These are phyloP conservation scores for Nissolia schottii DNA, from an alignment of 306 rosid genomes.

Conservation along the genomic window DNA sequence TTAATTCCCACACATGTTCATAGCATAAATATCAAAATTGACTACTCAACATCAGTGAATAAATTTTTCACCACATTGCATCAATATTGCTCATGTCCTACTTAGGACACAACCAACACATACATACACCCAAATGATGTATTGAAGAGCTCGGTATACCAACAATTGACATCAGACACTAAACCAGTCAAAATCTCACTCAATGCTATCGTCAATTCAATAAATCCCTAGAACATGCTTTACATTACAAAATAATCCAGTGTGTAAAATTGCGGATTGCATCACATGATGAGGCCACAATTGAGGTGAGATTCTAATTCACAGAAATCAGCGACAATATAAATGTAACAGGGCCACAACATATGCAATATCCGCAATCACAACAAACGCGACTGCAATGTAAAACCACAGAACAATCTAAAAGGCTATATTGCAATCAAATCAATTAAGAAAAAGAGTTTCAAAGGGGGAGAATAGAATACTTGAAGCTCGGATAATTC, in stretches of 20 bases:
- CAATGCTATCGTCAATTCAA: neutral
- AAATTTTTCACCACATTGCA: neutral
- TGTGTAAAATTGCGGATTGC: too few species aligned
- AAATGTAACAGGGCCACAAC: too few species aligned
- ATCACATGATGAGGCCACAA: too few species aligned
- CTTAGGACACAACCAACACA: too few species aligned
- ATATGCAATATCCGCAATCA: too few species aligned
- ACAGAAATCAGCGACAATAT: too few species aligned
- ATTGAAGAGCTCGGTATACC: neutral
- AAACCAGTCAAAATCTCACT: neutral
- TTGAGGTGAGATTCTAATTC: too few species aligned
- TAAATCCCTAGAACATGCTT: neutral
- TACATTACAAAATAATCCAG: neutral
- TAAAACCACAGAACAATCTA: too few species aligned
- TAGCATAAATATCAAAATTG: neutral
- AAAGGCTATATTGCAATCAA: neutral
- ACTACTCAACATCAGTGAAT: neutral
- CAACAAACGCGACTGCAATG: too few species aligned
- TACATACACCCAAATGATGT: neutral
- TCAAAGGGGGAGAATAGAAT: slow-evolving; percentile 11
- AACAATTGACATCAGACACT: slow-evolving; percentile 8
- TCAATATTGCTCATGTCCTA: neutral
- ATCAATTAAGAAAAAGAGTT: neutral
- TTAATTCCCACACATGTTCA: neutral
- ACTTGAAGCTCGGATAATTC: slow-evolving; percentile 93